phyloP scores from a whole-genome alignment of 1,284 basidiomycete species.

The Cryptococcus sp. region DNA sequence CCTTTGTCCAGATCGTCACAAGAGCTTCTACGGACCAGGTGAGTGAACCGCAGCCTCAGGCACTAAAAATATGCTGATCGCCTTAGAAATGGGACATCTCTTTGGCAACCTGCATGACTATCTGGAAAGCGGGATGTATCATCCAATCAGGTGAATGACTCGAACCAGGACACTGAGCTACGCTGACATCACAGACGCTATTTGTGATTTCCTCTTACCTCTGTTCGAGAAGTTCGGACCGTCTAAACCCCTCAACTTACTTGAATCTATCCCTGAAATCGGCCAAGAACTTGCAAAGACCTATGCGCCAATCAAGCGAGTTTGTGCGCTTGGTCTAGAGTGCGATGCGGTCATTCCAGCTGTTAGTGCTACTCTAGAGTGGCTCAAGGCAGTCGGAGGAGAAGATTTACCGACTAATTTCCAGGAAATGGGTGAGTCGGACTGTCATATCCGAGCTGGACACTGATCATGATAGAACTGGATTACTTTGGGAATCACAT shows the following conservation, averaged over 20 bases:
- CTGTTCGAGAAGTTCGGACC: constrained; percentile 20
- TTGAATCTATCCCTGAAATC: constrained; percentile 26
- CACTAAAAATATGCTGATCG: neutral
- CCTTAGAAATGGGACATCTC: constrained; percentile 30
- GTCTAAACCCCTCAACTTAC: constrained; percentile 25
- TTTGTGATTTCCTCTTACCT: constrained; percentile 33
- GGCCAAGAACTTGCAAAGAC: constrained; percentile 27
- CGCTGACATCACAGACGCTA: constrained; percentile 17
- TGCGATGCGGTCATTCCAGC: constrained; percentile 36
- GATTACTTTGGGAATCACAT: constrained; percentile 33
- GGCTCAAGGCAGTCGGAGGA: constrained; percentile 32
- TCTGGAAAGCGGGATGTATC: constrained; percentile 42
- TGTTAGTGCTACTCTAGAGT: constrained; percentile 34
- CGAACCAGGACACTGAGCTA: neutral
- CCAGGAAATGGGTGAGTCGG: constrained; percentile 27
- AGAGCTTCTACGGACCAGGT: constrained; percentile 30
- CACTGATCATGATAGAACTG: constrained; percentile 4
- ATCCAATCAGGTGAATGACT: constrained; percentile 25
- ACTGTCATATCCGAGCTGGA: neutral
- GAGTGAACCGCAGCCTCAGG: neutral
- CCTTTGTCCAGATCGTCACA: constrained; percentile 26
- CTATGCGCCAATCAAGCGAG: constrained; percentile 26
- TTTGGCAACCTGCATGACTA: constrained; percentile 24
- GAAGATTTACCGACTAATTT: constrained; percentile 34
- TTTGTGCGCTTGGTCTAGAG: constrained; percentile 26